Evolutionary conservation across 768 basidiomycete genomes (phyloP), one percentile per base, ranked within the genome.

Genomic region (Dioszegia aurantiaca): DNA sequence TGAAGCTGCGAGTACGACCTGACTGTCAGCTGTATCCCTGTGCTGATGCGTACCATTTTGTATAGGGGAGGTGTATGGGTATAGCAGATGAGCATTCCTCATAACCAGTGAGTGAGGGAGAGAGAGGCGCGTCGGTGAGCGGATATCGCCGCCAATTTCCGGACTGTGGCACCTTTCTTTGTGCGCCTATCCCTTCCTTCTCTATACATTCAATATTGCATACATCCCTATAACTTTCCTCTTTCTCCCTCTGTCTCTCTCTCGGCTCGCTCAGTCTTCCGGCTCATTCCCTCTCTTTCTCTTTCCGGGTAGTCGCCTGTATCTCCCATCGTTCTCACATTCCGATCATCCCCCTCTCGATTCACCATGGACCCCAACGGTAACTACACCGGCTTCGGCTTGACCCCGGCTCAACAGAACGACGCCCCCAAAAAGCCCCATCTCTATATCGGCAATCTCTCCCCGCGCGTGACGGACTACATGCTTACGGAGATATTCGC

Each of bases 391-490:
- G 41, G 41, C 47, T 51, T 45, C 41, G 62, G 59, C 23, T 27
- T 52, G 12, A 31, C 45, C 1, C 57, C 59, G 19, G 64, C 60
- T 48, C 26, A 42, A 36, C 56, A 51, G 12, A 59, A 59, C 41
- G 68, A 68, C 19, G 60, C 63, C 14, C 69, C 67, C 27, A 73
- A 73, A 78, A 84, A 92, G 68, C 93, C 95, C 67, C 95, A 99
- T 81, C 87, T 99, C 69, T 99, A 99, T 78, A 90, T 99, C 78
- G 95, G 95, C 62, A 98, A 98, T 79, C 82, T 99, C 77, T 91
- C 89, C 73, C 92, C 94, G 64, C 85, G 95, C 43, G 95, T 99
- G 52, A 98, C 93, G 54, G 95, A 98, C 81, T 94, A 92, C 80
- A 98, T 98, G 89, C 86, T 98, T 75, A 91, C 90, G 42, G 94